Percentiles rank a stretch among this genome's conserved stretches.
These are phyloP conservation scores for Marasmius fiardii DNA, from an alignment of 1,284 basidiomycete species.

Conservation along the genomic window DNA sequence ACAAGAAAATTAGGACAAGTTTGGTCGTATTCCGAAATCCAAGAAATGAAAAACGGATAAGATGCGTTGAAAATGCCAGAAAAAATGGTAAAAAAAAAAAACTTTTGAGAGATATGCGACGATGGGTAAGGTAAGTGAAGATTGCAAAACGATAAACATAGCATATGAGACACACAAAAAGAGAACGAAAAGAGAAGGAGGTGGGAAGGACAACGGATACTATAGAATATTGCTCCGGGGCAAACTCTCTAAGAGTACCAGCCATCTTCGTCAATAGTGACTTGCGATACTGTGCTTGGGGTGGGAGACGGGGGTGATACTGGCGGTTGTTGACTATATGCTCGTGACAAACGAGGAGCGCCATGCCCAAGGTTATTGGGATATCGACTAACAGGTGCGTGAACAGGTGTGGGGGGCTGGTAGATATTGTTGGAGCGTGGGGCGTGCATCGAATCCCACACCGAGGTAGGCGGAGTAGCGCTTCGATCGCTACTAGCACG, in stretches of 20 bases:
- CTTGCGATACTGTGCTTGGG: slow-evolving; percentile 67
- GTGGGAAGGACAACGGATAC: too few relatives aligned
- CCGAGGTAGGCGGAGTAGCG: slow-evolving; percentile 49
- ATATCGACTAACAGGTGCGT: slow-evolving; percentile 32
- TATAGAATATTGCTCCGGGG: background rate
- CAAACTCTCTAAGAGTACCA: slow-evolving; percentile 57
- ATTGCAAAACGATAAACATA: background rate
- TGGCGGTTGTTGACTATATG: slow-evolving; percentile 1
- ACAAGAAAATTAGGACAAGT: too few relatives aligned
- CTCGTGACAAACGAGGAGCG: slow-evolving; percentile 22
- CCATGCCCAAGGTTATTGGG: slow-evolving; percentile 31
- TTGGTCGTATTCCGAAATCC: too few relatives aligned
- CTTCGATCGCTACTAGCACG: slow-evolving; percentile 31
- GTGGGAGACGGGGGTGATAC: slow-evolving; percentile 59
- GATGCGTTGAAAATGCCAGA: too few relatives aligned
- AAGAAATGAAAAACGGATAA: too few relatives aligned
- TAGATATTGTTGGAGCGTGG: slow-evolving; percentile 28
- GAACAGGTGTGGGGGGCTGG: slow-evolving; percentile 19
- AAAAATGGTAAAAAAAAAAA: too few relatives aligned
- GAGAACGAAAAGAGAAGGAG: background rate
- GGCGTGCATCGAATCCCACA: slow-evolving; percentile 76
- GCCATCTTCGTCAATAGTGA: slow-evolving; percentile 67
- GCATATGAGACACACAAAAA: background rate
- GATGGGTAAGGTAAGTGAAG: too few relatives aligned
- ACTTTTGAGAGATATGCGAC: too few relatives aligned